A percentile compares a stretch with the other conserved stretches of the same genome.
Conservation (phyloP, 805 yeast genomes). For the Wickerhamomyces pijperi region DNA sequence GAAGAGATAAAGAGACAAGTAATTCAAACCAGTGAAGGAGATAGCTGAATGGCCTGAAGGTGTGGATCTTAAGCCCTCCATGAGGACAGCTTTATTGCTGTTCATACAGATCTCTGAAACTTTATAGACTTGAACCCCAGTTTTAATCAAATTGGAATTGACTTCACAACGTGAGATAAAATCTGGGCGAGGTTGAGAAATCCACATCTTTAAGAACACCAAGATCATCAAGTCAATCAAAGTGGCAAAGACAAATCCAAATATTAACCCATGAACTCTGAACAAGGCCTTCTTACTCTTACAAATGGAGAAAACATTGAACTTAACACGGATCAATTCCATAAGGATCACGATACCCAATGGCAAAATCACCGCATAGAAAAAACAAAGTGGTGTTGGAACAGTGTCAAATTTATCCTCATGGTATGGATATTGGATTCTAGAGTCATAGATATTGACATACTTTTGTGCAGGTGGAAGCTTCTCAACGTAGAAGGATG, state of each 20-base stretch:
- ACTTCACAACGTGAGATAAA: slow-evolving; percentile 79
- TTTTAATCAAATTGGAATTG: slow-evolving; percentile 24
- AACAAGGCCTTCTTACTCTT: not conserved
- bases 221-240: slow-evolving; percentile 9
- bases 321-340: not conserved
- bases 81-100: slow-evolving; percentile 24
- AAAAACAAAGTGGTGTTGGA: slow-evolving; percentile 3
- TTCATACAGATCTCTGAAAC: slow-evolving; percentile 45
- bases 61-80: slow-evolving; percentile 70
- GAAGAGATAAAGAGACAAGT: slow-evolving; percentile 47
- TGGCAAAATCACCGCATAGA: slow-evolving; percentile 1
- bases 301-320: slow-evolving; percentile 2
- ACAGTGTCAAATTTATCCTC: slow-evolving; percentile 5
- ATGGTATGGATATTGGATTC: slow-evolving; percentile 21
- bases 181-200: slow-evolving; percentile 88
- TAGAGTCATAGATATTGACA: slow-evolving; percentile 20
- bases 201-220: slow-evolving; percentile 54
- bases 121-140: slow-evolving; percentile 9
- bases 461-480: too few species aligned
- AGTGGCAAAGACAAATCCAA: slow-evolving; percentile 7
- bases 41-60: slow-evolving; percentile 74
- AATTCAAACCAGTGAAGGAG: slow-evolving; percentile 57
- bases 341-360: slow-evolving; percentile 3
- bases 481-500: too few species aligned
- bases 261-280: slow-evolving; percentile 7